Percentiles rank a stretch among this genome's conserved stretches.
These are phyloP conservation scores for Chalciporus chontae DNA, from an alignment of 768 basidiomycete species.

Conservation along the genomic window DNA sequence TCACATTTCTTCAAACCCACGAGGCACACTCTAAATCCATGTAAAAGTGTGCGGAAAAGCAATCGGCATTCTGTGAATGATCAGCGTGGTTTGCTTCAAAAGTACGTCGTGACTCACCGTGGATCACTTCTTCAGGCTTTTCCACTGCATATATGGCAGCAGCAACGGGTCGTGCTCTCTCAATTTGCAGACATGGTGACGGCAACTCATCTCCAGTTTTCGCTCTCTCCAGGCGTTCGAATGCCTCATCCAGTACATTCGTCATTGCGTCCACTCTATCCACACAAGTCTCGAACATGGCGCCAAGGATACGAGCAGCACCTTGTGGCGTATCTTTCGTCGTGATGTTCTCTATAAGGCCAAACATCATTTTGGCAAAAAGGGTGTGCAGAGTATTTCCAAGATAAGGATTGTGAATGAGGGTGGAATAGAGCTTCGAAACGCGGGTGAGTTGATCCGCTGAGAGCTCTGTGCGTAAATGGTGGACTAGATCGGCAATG, in stretches of 20 bases:
- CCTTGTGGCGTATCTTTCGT: constrained; percentile 69
- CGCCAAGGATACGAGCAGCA: constrained; percentile 63
- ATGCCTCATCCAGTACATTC: constrained; percentile 46
- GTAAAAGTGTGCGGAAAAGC: constrained; percentile 84
- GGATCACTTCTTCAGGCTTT: constrained; percentile 75
- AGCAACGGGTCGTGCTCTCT: constrained; percentile 81
- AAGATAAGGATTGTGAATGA: constrained; percentile 86
- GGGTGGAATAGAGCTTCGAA: constrained; percentile 79
- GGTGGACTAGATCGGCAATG: constrained; percentile 91
- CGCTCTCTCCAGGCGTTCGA: constrained; percentile 45
- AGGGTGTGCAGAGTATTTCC: constrained; percentile 80
- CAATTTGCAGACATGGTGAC: constrained; percentile 66
- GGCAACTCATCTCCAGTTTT: constrained; percentile 37
- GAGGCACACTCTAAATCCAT: constrained; percentile 81
- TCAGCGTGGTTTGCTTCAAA: constrained; percentile 5
- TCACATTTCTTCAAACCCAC: constrained; percentile 75
- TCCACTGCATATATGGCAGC: constrained; percentile 76
- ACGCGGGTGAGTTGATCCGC: constrained; percentile 72
- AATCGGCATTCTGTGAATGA: constrained; percentile 66
- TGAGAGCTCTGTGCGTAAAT: constrained; percentile 79
- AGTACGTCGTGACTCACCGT: constrained; percentile 48
- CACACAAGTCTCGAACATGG: constrained; percentile 79
- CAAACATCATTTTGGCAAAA: constrained; percentile 90
- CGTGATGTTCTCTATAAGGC: constrained; percentile 78
- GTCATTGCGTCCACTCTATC: constrained; percentile 83